phyloP scores from a whole-genome alignment of 495 filamentous ascomycete genomes.

The Talaromyces trachyspermus region DNA sequence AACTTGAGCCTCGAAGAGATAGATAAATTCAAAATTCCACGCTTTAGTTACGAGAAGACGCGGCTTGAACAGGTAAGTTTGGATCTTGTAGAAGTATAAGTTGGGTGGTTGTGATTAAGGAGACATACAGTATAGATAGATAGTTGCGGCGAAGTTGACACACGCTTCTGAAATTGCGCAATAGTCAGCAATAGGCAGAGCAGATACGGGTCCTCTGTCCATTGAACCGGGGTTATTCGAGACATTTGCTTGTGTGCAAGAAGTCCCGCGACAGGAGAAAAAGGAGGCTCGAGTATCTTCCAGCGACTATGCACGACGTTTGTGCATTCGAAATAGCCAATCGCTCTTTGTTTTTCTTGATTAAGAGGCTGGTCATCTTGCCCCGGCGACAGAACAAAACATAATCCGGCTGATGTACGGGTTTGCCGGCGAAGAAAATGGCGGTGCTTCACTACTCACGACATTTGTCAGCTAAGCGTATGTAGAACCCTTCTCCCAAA shows the following conservation, averaged over 20 bases:
- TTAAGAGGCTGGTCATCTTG: neutral
- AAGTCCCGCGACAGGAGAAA: neutral
- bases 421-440: slow-evolving; percentile 10
- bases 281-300: slow-evolving; percentile 1
- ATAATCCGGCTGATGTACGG: slow-evolving; percentile 13
- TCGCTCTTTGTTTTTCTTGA: neutral
- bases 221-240: slow-evolving; percentile 12
- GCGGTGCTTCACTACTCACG: slow-evolving; percentile 12
- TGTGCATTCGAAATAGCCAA: slow-evolving; percentile 15
- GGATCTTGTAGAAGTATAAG: slow-evolving; percentile 13
- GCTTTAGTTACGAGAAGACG: slow-evolving; percentile 15
- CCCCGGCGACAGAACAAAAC: slow-evolving; percentile 10
- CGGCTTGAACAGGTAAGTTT: slow-evolving; percentile 11
- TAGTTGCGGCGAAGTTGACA: neutral
- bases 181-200: slow-evolving; percentile 16
- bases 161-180: slow-evolving; percentile 15
- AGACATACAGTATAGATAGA: too few relatives aligned
- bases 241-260: slow-evolving; percentile 2
- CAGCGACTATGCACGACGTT: slow-evolving; percentile 6
- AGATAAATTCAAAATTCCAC: slow-evolving; percentile 10
- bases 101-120: too few relatives aligned
- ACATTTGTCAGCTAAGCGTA: too few relatives aligned
- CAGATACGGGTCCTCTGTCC: slow-evolving; percentile 19
- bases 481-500: too few relatives aligned
- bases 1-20: slow-evolving; percentile 13